Percentiles rank a stretch among this genome's conserved stretches.
These are phyloP conservation scores for Cordyceps fumosorosea DNA, from an alignment of 2,329 filamentous ascomycete species.

Conservation along the genomic window DNA sequence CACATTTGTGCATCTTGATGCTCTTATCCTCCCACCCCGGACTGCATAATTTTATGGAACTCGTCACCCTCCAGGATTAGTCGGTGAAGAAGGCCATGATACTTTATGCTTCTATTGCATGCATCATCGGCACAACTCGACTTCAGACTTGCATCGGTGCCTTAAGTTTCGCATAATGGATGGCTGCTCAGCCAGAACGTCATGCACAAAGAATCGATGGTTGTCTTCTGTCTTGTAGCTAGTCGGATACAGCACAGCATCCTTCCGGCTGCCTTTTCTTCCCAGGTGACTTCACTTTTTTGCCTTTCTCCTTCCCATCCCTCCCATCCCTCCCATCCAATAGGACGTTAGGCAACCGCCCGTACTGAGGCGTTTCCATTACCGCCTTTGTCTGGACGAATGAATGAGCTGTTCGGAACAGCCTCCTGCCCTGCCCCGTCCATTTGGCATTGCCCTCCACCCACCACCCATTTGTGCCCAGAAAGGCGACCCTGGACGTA, in stretches of 20 bases:
- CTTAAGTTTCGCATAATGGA: not conserved
- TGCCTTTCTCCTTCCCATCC: no score
- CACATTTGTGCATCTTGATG: slow-evolving; percentile 2
- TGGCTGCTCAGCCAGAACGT: not conserved
- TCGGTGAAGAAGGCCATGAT: not conserved
- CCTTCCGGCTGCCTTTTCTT: no score
- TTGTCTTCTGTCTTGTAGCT: not conserved
- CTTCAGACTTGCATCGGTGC: not conserved
- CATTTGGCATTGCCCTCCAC: not conserved
- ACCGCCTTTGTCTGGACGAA: not conserved
- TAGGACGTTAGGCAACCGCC: not conserved
- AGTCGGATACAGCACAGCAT: no score
- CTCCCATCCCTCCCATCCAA: not conserved
- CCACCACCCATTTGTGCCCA: not conserved
- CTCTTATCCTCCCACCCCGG: not conserved
- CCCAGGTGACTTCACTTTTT: not conserved
- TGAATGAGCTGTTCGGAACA: not conserved
- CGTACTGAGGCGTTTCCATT: no score
- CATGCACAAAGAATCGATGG: not conserved
- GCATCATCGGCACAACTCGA: not conserved
- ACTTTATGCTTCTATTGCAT: not conserved
- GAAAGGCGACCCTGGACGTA: not conserved
- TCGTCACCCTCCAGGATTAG: not conserved
- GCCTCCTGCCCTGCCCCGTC: not conserved
- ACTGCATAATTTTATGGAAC: not conserved